Evolutionary conservation across 495 filamentous ascomycete genomes (phyloP).

Genomic region (Amorphotheca resinae): DNA sequence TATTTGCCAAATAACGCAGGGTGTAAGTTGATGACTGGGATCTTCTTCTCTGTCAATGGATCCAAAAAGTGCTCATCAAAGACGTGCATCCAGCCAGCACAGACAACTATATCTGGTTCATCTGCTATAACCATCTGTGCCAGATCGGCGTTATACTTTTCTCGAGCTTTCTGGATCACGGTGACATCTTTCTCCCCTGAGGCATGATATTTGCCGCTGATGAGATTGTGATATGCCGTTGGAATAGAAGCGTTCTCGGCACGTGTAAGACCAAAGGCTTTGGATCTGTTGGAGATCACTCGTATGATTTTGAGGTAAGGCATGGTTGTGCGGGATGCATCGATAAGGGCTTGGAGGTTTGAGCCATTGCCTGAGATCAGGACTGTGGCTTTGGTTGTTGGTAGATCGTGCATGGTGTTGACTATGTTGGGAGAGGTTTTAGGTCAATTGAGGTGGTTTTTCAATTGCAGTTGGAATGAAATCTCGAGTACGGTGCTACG

Average conservation of each 20-base stretch:
- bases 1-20: conserved; percentile 53
- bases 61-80: conserved; percentile 50
- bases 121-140: conserved; percentile 45
- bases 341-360: conserved; percentile 86
- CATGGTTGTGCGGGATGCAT: conserved; percentile 46
- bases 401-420: conserved; percentile 6
- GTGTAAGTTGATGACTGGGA: conserved; percentile 79
- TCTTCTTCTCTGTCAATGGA: conserved; percentile 44
- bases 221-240: conserved; percentile 76
- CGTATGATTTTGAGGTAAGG: conserved; percentile 53
- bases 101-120: conserved; percentile 12
- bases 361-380: conserved; percentile 67
- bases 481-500: too few species aligned
- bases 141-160: conserved; percentile 70
- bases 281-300: conserved; percentile 72
- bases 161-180: conserved; percentile 48
- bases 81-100: conserved; percentile 62
- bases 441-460: background rate
- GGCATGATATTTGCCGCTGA: conserved; percentile 44
- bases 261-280: conserved; percentile 66
- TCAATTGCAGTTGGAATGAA: background rate
- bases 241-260: conserved; percentile 60
- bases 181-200: conserved; percentile 34
- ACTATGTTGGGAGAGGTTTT: background rate
- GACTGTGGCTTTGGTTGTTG: conserved; percentile 15